A percentile compares a stretch with the other conserved stretches of the same genome.
These are phyloP conservation scores for Zizania latifolia DNA, from an alignment of 176 grass and related monocot genomes.

Conservation along the genomic window DNA sequence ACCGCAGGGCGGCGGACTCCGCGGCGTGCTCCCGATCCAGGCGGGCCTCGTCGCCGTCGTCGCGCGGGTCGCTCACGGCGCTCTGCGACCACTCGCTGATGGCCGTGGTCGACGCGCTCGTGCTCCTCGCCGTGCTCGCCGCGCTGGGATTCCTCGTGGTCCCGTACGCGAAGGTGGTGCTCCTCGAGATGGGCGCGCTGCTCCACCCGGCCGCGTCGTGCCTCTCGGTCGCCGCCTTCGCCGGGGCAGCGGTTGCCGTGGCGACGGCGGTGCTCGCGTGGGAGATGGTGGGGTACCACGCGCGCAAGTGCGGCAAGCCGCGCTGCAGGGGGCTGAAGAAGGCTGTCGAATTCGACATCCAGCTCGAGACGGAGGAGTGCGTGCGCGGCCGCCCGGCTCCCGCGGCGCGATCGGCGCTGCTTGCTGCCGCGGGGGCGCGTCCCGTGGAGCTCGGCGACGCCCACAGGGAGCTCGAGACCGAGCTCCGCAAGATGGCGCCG, in stretches of 20 bases:
- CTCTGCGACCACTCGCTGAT: constrained; percentile 70
- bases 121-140: constrained; percentile 58
- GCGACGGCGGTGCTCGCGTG: constrained; percentile 38
- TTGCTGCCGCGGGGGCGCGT: constrained; percentile 47
- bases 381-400: constrained; percentile 44
- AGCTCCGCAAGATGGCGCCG: constrained; percentile 96
- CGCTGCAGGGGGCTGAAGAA: constrained; percentile 81
- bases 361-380: constrained; percentile 95
- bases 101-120: constrained; percentile 58
- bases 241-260: constrained; percentile 40
- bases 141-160: constrained; percentile 58
- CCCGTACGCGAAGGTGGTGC: constrained; percentile 48
- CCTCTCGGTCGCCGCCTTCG: constrained; percentile 49
- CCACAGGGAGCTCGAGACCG: constrained; percentile 78
- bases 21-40: constrained; percentile 31
- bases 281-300: constrained; percentile 67
- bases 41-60: constrained; percentile 18
- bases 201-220: constrained; percentile 43
- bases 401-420: constrained; percentile 51
- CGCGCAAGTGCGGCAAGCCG: constrained; percentile 87
- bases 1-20: constrained; percentile 49
- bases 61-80: constrained; percentile 29
- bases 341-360: constrained; percentile 94
- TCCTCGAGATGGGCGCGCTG: constrained; percentile 35
- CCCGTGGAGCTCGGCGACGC: constrained; percentile 62